These are phyloP conservation scores for Rhizoctonia solani DNA, from an alignment of 1,284 basidiomycete genomes.

Conservation along the genomic window DNA sequence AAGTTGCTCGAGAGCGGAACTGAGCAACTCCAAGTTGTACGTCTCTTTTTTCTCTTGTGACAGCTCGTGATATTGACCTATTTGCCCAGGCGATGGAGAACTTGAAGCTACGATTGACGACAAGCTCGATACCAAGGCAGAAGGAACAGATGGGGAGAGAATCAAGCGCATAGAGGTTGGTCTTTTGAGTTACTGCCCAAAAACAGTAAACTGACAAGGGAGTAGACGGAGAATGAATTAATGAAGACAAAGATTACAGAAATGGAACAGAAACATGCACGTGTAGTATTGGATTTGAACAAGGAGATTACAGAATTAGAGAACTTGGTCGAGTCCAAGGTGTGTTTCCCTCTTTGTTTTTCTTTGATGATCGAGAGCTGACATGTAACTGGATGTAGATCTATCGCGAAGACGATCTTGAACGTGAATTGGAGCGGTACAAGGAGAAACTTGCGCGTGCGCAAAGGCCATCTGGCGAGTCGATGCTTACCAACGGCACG, in stretches of 20 bases:
- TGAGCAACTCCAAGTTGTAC: slow-evolving; percentile 74
- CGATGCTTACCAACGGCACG: slow-evolving; percentile 37
- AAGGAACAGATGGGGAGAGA: slow-evolving; percentile 41
- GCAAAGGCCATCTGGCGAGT: slow-evolving; percentile 54
- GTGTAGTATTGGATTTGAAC: slow-evolving; percentile 75
- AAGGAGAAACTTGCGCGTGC: slow-evolving; percentile 65
- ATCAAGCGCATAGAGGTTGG: slow-evolving; percentile 35
- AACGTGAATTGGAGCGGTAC: slow-evolving; percentile 77
- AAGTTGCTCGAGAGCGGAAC: slow-evolving; percentile 71
- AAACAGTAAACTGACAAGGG: background rate
- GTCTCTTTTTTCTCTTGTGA: slow-evolving; percentile 31
- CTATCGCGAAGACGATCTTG: slow-evolving; percentile 92
- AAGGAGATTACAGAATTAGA: slow-evolving; percentile 91
- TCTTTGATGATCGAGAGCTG: background rate
- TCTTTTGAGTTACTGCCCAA: background rate
- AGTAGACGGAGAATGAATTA: slow-evolving; percentile 67
- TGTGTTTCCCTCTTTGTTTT: slow-evolving; percentile 43
- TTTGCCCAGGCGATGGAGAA: slow-evolving; percentile 62
- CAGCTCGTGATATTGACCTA: slow-evolving; percentile 25
- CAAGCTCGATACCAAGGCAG: slow-evolving; percentile 54
- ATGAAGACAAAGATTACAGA: slow-evolving; percentile 69
- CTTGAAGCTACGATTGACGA: slow-evolving; percentile 78
- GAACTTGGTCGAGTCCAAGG: slow-evolving; percentile 86
- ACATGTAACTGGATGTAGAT: slow-evolving; percentile 57
- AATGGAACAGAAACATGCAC: slow-evolving; percentile 70